These are phyloP conservation scores for Ambrosiella beaveri DNA, from an alignment of 2,329 filamentous ascomycete species.

Conservation along the genomic window DNA sequence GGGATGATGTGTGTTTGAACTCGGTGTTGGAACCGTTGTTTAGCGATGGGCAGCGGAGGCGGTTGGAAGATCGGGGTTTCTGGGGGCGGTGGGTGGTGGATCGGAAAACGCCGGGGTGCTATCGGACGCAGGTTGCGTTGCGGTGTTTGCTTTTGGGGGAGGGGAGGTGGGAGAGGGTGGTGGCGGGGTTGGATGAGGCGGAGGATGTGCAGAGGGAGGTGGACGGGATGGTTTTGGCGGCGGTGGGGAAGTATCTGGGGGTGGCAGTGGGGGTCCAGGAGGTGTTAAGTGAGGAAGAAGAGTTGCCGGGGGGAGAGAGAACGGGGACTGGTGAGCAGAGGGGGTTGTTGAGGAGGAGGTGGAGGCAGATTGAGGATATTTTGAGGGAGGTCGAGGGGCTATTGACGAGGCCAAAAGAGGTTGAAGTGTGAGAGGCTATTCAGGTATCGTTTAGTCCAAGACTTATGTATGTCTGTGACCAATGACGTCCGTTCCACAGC, in stretches of 20 bases:
- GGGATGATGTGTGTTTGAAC: conserved; percentile 34
- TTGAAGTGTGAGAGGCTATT: too few species aligned
- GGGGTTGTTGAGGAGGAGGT: conserved; percentile 21
- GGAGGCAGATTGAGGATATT: conserved; percentile 25
- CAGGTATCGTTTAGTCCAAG: too few species aligned
- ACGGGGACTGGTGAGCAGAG: conserved; percentile 21
- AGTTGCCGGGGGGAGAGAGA: conserved; percentile 20
- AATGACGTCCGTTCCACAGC: too few species aligned
- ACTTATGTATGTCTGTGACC: too few species aligned
- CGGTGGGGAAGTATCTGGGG: conserved; percentile 23
- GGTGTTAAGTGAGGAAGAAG: conserved; percentile 19
- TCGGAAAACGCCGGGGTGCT: conserved; percentile 28
- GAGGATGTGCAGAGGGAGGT: conserved; percentile 24
- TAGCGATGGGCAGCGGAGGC: conserved; percentile 19
- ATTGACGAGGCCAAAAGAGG: not conserved
- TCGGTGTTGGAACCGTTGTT: conserved; percentile 27
- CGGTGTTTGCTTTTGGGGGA: conserved; percentile 22
- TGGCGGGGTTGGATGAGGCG: conserved; percentile 29
- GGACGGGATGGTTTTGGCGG: conserved; percentile 20
- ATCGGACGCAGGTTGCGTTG: conserved; percentile 38
- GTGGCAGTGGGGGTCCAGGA: conserved; percentile 16
- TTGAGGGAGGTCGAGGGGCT: not conserved
- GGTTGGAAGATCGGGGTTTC: conserved; percentile 30
- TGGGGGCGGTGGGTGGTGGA: conserved; percentile 36
- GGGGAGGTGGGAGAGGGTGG: conserved; percentile 29